Conservation (phyloP, 1,139 yeast species). For the Diutina sp. region DNA sequence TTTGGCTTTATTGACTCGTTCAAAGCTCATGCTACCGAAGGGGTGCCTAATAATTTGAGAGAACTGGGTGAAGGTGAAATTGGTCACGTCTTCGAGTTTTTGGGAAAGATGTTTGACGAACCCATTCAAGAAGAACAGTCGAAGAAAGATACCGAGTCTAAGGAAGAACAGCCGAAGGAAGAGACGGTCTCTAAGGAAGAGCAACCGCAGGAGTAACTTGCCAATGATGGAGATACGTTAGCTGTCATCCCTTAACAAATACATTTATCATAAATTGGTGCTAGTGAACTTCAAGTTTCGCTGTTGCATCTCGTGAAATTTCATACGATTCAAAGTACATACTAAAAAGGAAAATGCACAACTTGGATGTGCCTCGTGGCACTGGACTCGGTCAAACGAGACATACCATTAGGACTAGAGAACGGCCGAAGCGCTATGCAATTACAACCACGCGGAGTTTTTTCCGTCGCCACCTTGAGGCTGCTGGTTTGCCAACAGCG, state of each 20-base stretch:
- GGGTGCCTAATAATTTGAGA: no score
- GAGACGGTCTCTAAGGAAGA: background rate
- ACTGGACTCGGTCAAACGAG: background rate
- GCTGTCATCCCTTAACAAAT: no score
- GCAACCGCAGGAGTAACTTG: background rate
- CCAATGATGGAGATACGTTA: no score
- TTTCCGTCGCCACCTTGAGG: background rate
- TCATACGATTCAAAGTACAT: background rate
- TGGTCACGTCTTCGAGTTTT: slow-evolving; percentile 54
- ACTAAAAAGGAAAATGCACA: background rate
- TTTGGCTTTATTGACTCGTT: slow-evolving; percentile 80
- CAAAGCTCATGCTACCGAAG: slow-evolving; percentile 15
- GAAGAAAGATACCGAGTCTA: background rate
- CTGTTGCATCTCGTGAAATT: background rate
- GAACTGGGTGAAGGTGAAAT: background rate
- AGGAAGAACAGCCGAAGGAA: background rate
- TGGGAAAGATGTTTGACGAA: slow-evolving; percentile 33
- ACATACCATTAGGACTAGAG: background rate
- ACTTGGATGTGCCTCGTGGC: background rate
- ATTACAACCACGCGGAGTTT: background rate
- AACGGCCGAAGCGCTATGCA: background rate
- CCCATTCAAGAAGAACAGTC: background rate
- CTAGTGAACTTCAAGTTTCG: background rate
- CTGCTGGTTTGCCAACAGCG: background rate
- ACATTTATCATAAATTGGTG: no score